A percentile compares a stretch with the other conserved stretches of the same genome.
phyloP scores from a whole-genome alignment of 768 basidiomycete genomes.

The Gyrodon lividus region DNA sequence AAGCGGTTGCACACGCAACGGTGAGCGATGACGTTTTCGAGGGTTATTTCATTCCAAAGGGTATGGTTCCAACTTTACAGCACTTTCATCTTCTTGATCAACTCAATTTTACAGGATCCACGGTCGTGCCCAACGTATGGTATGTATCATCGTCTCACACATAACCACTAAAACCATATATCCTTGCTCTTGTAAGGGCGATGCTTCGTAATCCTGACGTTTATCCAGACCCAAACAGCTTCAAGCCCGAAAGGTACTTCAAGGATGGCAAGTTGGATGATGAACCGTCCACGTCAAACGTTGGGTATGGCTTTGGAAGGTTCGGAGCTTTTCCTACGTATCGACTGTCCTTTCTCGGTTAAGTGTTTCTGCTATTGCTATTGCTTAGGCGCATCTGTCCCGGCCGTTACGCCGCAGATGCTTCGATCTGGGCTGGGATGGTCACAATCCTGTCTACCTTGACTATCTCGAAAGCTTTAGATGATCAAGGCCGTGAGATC shows the following conservation, averaged over 20 bases:
- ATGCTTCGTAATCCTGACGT: neutral
- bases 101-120: neutral
- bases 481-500: conserved; percentile 3
- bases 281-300: conserved; percentile 10
- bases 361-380: neutral
- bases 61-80: conserved; percentile 10
- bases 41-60: conserved; percentile 49
- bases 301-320: conserved; percentile 31
- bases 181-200: neutral
- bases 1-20: conserved; percentile 21
- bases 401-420: conserved; percentile 3
- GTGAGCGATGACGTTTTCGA: conserved; percentile 38
- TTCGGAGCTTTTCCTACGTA: neutral
- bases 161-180: neutral
- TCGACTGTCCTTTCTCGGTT: neutral
- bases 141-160: neutral
- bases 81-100: too few species aligned
- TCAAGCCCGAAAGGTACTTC: conserved; percentile 29
- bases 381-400: neutral
- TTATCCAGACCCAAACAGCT: conserved; percentile 18
- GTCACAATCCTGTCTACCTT: conserved; percentile 4
- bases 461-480: neutral
- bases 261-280: neutral
- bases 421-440: conserved; percentile 3
- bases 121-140: neutral